These are phyloP conservation scores for Paracamarosporium sp. DNA, from an alignment of 2,329 filamentous ascomycete genomes.

Conservation along the genomic window DNA sequence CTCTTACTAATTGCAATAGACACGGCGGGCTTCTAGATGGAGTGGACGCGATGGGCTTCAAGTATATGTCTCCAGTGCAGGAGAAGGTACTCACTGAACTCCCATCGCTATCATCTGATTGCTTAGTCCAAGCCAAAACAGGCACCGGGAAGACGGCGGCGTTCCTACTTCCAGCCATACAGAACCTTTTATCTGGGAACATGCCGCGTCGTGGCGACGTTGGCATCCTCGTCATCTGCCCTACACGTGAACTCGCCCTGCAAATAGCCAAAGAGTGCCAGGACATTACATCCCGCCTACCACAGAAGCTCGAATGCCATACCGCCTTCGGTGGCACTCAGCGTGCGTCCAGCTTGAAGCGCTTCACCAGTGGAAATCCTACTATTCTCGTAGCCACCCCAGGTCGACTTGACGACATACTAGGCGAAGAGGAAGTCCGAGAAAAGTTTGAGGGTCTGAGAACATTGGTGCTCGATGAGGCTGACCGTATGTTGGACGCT, in stretches of 20 bases:
- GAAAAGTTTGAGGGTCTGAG: constrained; percentile 53
- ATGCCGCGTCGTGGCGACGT: constrained; percentile 46
- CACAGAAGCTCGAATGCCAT: constrained; percentile 50
- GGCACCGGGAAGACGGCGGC: constrained; percentile 60
- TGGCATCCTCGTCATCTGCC: constrained; percentile 56
- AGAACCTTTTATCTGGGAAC: constrained; percentile 50
- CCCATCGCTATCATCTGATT: constrained; percentile 57
- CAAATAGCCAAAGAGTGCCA: constrained; percentile 58
- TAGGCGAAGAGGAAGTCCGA: constrained; percentile 52
- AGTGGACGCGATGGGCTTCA: constrained; percentile 46
- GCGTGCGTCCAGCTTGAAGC: constrained; percentile 38
- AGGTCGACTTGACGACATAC: constrained; percentile 56
- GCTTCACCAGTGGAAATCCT: constrained; percentile 44
- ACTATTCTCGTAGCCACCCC: constrained; percentile 57
- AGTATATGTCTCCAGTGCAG: constrained; percentile 61
- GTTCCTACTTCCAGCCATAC: constrained; percentile 56
- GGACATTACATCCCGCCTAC: constrained; percentile 50
- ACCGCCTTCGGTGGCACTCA: constrained; percentile 53
- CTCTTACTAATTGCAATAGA: neutral
- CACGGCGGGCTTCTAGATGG: constrained; percentile 36
- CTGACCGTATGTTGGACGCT: constrained; percentile 57
- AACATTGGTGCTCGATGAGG: constrained; percentile 54
- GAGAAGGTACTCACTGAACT: constrained; percentile 60
- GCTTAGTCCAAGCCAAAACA: constrained; percentile 61
- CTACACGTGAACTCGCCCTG: constrained; percentile 57